Evolutionary conservation across 768 basidiomycete species (phyloP), one percentile per base, ranked within the genome.

Genomic region (Ephemerocybe angulata): DNA sequence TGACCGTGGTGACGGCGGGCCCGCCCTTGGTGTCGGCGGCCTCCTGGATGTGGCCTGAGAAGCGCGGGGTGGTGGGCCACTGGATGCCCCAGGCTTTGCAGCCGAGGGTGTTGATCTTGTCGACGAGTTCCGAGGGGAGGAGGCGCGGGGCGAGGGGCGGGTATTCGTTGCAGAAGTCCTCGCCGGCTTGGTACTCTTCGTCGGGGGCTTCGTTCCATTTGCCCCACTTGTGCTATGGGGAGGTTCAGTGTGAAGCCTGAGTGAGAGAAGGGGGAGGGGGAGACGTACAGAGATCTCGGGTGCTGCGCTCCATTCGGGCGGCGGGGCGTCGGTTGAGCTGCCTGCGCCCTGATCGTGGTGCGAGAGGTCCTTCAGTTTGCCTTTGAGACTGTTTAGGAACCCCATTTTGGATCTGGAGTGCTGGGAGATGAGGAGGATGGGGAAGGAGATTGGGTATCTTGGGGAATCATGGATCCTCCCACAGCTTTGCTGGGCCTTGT

Each of bases 261-360:
- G 25, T 30, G 28, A 29, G 27, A 27, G 8, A 25, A 35, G 12
- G 4, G 46, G 38, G 31, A 22, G 25, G 19, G n/a, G n/a, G n/a
- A n/a, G n/a, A 53, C 70, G 43, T 59, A 76, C 76, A 1, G 78
- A 74, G 17, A 52, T 56, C 61, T 86, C 86, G 2, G 80, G 77
- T 0, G 86, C 84, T 15, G 86, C 75, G 1, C 79, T 71, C 86
- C 86, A 86, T 33, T 66, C 68, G 4, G 85, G 85, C 4, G 81
- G 83, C 21, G 58, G 56, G 1, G 30, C 46, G 37, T 37, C 43
- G n/a, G 6, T 25, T 22, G 21, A 22, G n/a, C 19, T 22, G 1
- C 22, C 12, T 5, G 47, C 25, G 13, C 24, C 24, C 11, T 40
- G 42, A 38, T 24, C 54, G 24, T 19, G 43, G n/a, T 43, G 30